Conservation (phyloP, 306 rosid species). For the Quercus agrifolia region DNA sequence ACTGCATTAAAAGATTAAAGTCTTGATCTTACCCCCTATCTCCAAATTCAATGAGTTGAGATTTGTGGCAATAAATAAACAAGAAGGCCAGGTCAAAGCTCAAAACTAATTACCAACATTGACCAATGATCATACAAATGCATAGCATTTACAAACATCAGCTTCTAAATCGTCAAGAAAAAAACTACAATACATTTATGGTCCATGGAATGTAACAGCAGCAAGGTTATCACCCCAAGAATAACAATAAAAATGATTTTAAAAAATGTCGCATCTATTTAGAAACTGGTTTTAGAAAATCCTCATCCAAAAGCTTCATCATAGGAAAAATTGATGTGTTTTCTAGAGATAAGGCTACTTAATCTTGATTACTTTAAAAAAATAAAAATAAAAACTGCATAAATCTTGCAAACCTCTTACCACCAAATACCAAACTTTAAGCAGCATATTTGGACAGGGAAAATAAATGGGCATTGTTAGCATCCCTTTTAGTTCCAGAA, state of each 20-base stretch:
- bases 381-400: not conserved
- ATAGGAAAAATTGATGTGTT: not conserved
- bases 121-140: constrained; percentile 2
- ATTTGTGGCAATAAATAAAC: not conserved
- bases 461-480: not conserved
- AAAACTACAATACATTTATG: not conserved
- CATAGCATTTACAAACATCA: constrained; percentile 10
- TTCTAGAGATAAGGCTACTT: not conserved
- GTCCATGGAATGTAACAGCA: too few relatives aligned
- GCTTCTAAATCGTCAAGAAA: not conserved
- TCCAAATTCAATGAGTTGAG: constrained; percentile 17
- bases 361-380: not conserved
- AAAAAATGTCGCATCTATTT: not conserved
- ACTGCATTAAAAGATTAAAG: not conserved
- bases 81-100: not conserved
- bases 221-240: not conserved
- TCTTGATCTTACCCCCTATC: not conserved
- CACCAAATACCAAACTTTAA: not conserved
- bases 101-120: constrained; percentile 9
- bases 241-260: not conserved
- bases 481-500: not conserved
- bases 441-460: not conserved
- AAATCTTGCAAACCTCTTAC: not conserved
- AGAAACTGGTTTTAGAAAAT: not conserved
- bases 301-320: not conserved